phyloP scores from a whole-genome alignment of 2,329 filamentous ascomycete species.

The Hypoxylon sp. region DNA sequence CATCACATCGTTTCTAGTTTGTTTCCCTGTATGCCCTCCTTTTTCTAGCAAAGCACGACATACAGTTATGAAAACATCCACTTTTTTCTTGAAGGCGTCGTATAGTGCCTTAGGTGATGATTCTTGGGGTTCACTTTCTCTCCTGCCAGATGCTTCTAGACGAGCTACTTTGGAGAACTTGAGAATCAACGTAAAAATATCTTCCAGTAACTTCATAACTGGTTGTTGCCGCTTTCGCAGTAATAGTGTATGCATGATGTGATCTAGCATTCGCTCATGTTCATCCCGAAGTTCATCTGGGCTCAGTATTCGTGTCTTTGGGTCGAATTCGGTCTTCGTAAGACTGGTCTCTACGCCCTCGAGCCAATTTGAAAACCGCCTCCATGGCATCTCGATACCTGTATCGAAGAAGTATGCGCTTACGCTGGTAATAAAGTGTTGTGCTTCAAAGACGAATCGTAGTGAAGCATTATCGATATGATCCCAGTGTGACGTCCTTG shows the following conservation, averaged over 20 bases:
- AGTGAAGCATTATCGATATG: slow-evolving; percentile 61
- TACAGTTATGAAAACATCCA: slow-evolving; percentile 80
- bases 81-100: slow-evolving; percentile 76
- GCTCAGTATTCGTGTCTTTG: slow-evolving; percentile 61
- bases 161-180: slow-evolving; percentile 73
- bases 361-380: slow-evolving; percentile 76
- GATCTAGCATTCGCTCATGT: slow-evolving; percentile 81
- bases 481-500: slow-evolving; percentile 55
- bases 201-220: slow-evolving; percentile 79
- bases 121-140: slow-evolving; percentile 48
- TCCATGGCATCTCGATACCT: slow-evolving; percentile 82
- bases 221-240: slow-evolving; percentile 82
- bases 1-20: slow-evolving; percentile 47
- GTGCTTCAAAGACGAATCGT: slow-evolving; percentile 81
- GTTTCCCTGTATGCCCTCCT: slow-evolving; percentile 62
- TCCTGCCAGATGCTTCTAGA: slow-evolving; percentile 58
- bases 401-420: slow-evolving; percentile 85
- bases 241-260: slow-evolving; percentile 80
- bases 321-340: slow-evolving; percentile 56
- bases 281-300: slow-evolving; percentile 76
- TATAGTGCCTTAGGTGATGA: slow-evolving; percentile 67
- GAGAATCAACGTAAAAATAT: slow-evolving; percentile 81
- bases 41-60: slow-evolving; percentile 78
- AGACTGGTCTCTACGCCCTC: slow-evolving; percentile 73
- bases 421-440: slow-evolving; percentile 82